Conservation (phyloP, 345 rosid species). For the Citrus inodora region DNA sequence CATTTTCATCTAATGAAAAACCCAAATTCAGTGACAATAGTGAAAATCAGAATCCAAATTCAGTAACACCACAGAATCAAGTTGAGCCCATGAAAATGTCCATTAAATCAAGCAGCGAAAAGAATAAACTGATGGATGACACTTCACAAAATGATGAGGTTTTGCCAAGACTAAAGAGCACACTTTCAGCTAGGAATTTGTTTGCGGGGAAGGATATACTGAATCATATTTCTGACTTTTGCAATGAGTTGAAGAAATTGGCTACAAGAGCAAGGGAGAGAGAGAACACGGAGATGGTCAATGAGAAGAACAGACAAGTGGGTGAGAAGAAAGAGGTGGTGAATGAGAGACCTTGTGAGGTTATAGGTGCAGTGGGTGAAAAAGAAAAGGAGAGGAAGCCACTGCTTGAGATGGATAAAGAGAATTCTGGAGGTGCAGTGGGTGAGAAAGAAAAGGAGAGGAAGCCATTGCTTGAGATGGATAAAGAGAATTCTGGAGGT, state of each 20-base stretch:
- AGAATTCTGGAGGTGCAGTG: conserved; percentile 32
- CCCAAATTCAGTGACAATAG: conserved; percentile 33
- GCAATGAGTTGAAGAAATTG: conserved; percentile 76
- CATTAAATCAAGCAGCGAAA: conserved; percentile 55
- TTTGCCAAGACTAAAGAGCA: conserved; percentile 53
- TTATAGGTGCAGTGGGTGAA: conserved; percentile 28
- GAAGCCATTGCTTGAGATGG: conserved; percentile 52
- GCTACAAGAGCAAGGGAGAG: conserved; percentile 64
- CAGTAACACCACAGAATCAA: conserved; percentile 44
- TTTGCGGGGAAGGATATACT: conserved; percentile 78
- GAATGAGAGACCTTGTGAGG: conserved; percentile 31
- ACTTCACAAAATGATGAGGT: conserved; percentile 28
- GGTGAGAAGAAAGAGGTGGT: conserved; percentile 15
- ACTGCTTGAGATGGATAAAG: conserved; percentile 41
- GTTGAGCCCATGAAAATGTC: conserved; percentile 44
- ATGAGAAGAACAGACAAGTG: conserved; percentile 30
- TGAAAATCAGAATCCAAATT: conserved; percentile 73
- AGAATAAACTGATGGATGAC: conserved; percentile 37
- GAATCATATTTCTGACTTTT: conserved; percentile 73
- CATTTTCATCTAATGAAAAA: conserved; percentile 24
- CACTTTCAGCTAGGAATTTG: conserved; percentile 74
- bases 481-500: conserved; percentile 34
- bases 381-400: conserved; percentile 62
- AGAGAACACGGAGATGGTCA: conserved; percentile 38
- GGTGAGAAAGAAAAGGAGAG: conserved; percentile 48